Percentiles rank a stretch among this genome's conserved stretches.
phyloP scores from a whole-genome alignment of 2,329 filamentous ascomycete species.

The Arthroderma sp. region DNA sequence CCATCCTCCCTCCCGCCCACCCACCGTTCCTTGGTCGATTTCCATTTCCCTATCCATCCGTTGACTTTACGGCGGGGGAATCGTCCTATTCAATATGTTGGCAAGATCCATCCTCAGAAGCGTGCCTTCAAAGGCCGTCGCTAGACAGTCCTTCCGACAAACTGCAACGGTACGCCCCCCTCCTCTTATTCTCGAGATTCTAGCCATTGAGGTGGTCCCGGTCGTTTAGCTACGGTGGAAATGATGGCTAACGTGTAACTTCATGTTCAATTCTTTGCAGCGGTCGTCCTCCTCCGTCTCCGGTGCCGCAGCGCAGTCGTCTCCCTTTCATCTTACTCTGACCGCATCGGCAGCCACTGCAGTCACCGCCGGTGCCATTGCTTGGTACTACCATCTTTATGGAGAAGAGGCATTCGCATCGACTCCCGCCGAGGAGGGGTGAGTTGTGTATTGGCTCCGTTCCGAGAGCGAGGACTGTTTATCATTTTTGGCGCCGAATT shows the following conservation, averaged over 20 bases:
- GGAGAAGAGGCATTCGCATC: constrained; percentile 75
- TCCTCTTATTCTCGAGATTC: constrained; percentile 9
- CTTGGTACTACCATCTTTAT: constrained; percentile 97
- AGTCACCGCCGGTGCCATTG: constrained; percentile 74
- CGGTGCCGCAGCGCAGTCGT: constrained; percentile 42
- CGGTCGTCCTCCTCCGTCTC: constrained; percentile 44
- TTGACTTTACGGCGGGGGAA: constrained; percentile 20
- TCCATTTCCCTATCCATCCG: constrained; percentile 18
- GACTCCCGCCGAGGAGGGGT: constrained; percentile 97
- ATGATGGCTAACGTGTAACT: too few species aligned
- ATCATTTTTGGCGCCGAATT: neutral
- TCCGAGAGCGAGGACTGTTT: neutral
- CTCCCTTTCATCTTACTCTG: constrained; percentile 70
- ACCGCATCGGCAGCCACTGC: constrained; percentile 77
- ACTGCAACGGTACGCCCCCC: constrained; percentile 58
- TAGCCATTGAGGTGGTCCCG: constrained; percentile 17
- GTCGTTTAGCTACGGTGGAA: too few species aligned
- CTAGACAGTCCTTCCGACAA: constrained; percentile 58
- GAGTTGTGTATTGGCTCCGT: constrained; percentile 38
- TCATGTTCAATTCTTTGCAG: constrained; percentile 1
- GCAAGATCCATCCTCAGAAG: constrained; percentile 82
- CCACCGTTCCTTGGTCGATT: constrained; percentile 18
- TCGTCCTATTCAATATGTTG: constrained; percentile 54
- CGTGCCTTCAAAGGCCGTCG: constrained; percentile 69
- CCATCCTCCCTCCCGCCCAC: constrained; percentile 16